Evolutionary conservation across 441 rosid genomes (phyloP).

Genomic region (Breynia disticha): DNA sequence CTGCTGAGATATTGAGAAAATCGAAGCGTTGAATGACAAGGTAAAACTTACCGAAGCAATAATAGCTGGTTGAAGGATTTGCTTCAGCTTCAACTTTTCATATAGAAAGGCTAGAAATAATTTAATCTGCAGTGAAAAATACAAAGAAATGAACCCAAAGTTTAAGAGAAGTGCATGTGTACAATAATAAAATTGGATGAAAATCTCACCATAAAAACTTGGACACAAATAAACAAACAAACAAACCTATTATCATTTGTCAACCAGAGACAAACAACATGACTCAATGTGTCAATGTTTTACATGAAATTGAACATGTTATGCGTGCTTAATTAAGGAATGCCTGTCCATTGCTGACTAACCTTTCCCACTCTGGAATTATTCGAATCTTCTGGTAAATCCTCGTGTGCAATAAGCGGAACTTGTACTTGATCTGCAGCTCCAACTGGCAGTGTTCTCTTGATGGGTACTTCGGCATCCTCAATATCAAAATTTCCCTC

Average conservation of each 20-base stretch:
- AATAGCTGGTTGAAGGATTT: conserved; percentile 87
- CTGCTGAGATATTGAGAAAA: background rate
- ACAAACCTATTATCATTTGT: no score
- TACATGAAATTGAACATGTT: no score
- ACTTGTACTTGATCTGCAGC: conserved; percentile 49
- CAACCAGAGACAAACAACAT: no score
- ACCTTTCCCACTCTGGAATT: conserved; percentile 49
- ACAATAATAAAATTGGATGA: background rate
- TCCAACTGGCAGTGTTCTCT: conserved; percentile 36
- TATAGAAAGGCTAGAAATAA: conserved; percentile 39
- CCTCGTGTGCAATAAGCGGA: conserved; percentile 50
- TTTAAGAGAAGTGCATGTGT: no score
- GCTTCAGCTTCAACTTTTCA: conserved; percentile 85
- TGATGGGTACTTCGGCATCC: conserved; percentile 40
- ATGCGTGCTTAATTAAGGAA: no score
- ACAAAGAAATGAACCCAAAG: background rate
- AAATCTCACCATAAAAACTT: background rate
- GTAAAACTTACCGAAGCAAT: conserved; percentile 74
- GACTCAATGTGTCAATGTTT: no score
- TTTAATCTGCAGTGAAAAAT: conserved; percentile 40
- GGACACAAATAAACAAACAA: no score
- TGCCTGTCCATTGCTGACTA: background rate
- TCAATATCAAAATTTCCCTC: conserved; percentile 77
- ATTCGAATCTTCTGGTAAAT: conserved; percentile 24
- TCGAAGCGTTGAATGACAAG: background rate